Base-by-base conservation (phyloP, 495 filamentous ascomycete genomes). In the Talaromyces trachyspermus region DNA sequence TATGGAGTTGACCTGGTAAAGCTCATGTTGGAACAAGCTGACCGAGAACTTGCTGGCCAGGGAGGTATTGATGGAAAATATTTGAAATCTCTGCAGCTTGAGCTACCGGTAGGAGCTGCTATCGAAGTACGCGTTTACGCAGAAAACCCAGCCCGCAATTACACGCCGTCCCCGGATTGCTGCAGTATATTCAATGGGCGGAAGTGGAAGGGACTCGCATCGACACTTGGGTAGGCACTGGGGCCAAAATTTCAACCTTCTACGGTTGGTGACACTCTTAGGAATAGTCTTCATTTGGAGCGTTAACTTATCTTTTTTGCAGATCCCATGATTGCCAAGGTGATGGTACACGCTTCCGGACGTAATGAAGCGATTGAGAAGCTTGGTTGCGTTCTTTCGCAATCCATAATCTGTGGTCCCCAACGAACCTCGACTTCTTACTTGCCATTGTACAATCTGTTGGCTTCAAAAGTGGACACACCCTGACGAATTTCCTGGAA, bases 61-160 rank as follows among this genome's bases (percentile, higher is more conserved):
- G 63, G 60, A 19, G 75, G 74, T 14, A 44, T 77, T 4, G 52
- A 57, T 4, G 47, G 38, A 17, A 46, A 59, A 5, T 47, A 58
- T 23, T 54, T 77, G 25, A 54, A 62, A 17, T 40, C 46, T 2
- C 43, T 71, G 26, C 66, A 68, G 32, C 56, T 55, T 1, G 27
- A 41, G 5, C 50, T 52, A 2, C 75, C 71, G 5, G 55, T 49
- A 7, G 75, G 75, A 1, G 58, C 54, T 37, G 74, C 78, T 2
- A 81, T 84, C 26, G 80, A 83, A 61, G 75, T 66, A 17, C 64
- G 80, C 53, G 68, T 84, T 2, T 83, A 81, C 53, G 79, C 76
- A 7, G 80, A 84, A 49, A 78, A 79, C 44, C 79, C 80, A 5
- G 59, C 70, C 3, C 68, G 68, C 49, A 68, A 76, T 46, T 83